A percentile compares a stretch with the other conserved stretches of the same genome.
These are phyloP conservation scores for Leccinum sublutescens DNA, from an alignment of 768 basidiomycete species.

Conservation along the genomic window DNA sequence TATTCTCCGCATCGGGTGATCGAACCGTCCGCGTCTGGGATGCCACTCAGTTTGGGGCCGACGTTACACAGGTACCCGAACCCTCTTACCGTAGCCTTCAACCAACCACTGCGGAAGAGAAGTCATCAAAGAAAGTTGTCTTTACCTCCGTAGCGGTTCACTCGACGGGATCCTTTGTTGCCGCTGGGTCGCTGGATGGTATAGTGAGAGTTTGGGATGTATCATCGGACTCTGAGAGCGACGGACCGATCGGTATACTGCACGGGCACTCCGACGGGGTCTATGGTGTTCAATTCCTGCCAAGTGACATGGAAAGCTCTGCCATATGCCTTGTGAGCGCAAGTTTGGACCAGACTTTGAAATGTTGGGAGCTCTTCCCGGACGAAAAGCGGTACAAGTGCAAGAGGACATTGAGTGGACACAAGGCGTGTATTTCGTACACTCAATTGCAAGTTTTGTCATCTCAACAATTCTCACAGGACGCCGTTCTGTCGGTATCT, in stretches of 20 bases:
- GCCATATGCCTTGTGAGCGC: constrained; percentile 31
- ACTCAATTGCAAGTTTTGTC: background rate
- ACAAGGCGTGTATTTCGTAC: constrained; percentile 18
- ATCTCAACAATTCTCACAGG: constrained; percentile 19
- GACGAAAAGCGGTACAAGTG: constrained; percentile 28
- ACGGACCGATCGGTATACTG: constrained; percentile 22
- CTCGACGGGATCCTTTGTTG: constrained; percentile 40
- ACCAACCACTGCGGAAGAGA: constrained; percentile 15
- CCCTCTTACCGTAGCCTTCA: constrained; percentile 20
- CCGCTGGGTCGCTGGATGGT: constrained; percentile 53
- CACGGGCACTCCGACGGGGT: constrained; percentile 32
- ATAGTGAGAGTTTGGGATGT: constrained; percentile 53
- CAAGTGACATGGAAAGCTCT: constrained; percentile 19
- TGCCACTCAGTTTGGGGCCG: constrained; percentile 23
- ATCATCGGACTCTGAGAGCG: constrained; percentile 33
- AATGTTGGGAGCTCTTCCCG: constrained; percentile 46
- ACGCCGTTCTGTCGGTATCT: constrained; percentile 32
- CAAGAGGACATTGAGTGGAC: constrained; percentile 32
- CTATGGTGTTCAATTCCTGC: constrained; percentile 32
- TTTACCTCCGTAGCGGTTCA: constrained; percentile 33
- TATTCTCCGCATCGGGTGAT: constrained; percentile 40
- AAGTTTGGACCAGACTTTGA: constrained; percentile 32
- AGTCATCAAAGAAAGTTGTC: constrained; percentile 22
- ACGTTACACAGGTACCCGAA: constrained; percentile 20
- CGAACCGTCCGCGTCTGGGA: constrained; percentile 37